phyloP scores from a whole-genome alignment of 192 early-diverging fungal species.

The Phycomyces nitens region DNA sequence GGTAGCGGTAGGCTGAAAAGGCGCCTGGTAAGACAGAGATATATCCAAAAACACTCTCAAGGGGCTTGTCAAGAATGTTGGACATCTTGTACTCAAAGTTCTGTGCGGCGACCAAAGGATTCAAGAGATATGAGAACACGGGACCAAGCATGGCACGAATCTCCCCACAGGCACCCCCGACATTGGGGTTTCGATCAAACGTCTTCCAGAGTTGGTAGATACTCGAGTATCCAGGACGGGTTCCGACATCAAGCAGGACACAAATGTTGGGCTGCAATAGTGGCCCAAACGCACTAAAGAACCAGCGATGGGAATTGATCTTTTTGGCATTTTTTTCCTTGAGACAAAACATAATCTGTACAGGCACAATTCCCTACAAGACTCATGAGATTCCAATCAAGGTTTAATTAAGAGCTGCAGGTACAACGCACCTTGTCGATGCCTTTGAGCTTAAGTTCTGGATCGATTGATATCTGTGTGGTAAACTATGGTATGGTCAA shows the following conservation, averaged over 20 bases:
- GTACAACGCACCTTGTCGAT: slow-evolving; percentile 43
- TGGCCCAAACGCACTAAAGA: slow-evolving; percentile 71
- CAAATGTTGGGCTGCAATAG: slow-evolving; percentile 63
- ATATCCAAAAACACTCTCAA: slow-evolving; percentile 72
- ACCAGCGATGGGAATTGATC: slow-evolving; percentile 75
- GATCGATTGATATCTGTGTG: slow-evolving; percentile 67
- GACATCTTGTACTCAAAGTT: slow-evolving; percentile 81
- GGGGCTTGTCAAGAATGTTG: slow-evolving; percentile 76
- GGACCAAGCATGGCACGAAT: slow-evolving; percentile 57
- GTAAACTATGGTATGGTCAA: too few species aligned
- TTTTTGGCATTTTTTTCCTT: slow-evolving; percentile 83
- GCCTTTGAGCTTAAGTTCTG: slow-evolving; percentile 60
- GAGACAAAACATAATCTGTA: slow-evolving; percentile 73
- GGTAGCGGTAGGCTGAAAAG: slow-evolving; percentile 73
- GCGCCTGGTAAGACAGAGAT: slow-evolving; percentile 82
- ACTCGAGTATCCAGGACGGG: slow-evolving; percentile 54
- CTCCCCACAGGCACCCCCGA: slow-evolving; percentile 80
- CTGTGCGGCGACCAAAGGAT: slow-evolving; percentile 72
- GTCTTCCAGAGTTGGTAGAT: slow-evolving; percentile 58
- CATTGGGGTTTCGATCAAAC: slow-evolving; percentile 62
- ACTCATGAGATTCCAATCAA: neutral
- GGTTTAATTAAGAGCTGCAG: neutral
- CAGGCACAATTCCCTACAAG: slow-evolving; percentile 54
- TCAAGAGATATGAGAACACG: slow-evolving; percentile 54
- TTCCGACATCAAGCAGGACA: slow-evolving; percentile 73